Evolutionary conservation across 208 protist species (phyloP).

Genomic region (Leptomonas seymouri): DNA sequence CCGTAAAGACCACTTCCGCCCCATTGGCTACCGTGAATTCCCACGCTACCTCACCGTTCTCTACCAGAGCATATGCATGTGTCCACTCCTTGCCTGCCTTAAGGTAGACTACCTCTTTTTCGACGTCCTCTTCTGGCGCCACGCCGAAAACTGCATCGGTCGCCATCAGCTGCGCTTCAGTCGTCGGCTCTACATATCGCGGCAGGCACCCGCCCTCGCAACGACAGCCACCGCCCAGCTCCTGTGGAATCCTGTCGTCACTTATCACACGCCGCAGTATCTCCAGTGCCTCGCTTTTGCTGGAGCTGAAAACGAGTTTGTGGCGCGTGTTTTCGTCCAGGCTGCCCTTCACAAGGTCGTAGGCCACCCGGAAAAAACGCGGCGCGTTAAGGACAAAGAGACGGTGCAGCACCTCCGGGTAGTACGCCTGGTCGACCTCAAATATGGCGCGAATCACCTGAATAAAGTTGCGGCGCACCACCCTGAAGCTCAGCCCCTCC

Average conservation of each 20-base stretch:
- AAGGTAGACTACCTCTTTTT: constrained; percentile 44
- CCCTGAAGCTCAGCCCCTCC: constrained; percentile 57
- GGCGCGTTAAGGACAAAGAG: constrained; percentile 79
- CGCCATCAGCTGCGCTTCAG: constrained; percentile 6
- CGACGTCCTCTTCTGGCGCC: constrained; percentile 4
- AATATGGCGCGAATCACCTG: constrained; percentile 52
- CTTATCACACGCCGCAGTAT: constrained; percentile 63
- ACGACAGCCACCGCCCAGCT: constrained; percentile 56
- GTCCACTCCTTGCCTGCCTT: constrained; percentile 49
- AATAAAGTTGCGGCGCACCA: constrained; percentile 54
- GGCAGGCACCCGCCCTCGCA: constrained; percentile 68
- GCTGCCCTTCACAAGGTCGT: constrained; percentile 54
- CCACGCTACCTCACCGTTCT: constrained; percentile 39
- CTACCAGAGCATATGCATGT: constrained; percentile 14
- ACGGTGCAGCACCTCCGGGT: constrained; percentile 75
- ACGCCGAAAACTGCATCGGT: neutral
- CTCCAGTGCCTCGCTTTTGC: constrained; percentile 42
- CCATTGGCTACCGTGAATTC: constrained; percentile 32
- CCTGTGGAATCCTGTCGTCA: constrained; percentile 61
- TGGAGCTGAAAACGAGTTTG: constrained; percentile 70
- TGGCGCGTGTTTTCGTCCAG: constrained; percentile 66
- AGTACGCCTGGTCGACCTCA: constrained; percentile 74
- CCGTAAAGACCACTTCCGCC: constrained; percentile 42
- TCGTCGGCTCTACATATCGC: constrained; percentile 29
- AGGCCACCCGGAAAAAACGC: constrained; percentile 49